phyloP scores from a whole-genome alignment of 352 stramenopile genomes.

The Pythium apleroticum region DNA sequence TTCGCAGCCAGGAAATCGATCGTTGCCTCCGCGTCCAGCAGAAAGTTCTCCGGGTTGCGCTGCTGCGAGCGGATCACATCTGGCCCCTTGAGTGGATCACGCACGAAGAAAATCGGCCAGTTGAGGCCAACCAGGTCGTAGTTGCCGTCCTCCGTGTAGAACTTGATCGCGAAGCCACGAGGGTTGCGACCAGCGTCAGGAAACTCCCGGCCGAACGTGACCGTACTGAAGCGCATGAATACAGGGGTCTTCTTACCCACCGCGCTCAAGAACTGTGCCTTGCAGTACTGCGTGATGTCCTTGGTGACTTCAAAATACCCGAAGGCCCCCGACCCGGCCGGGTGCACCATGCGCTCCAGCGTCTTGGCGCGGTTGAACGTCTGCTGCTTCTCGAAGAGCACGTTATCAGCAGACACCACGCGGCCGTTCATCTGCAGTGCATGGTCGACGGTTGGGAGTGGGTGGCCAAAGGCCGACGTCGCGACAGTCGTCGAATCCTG shows the following conservation, averaged over 20 bases:
- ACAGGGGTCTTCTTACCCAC: constrained; percentile 29
- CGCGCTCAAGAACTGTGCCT: constrained; percentile 22
- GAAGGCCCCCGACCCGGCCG: constrained; percentile 24
- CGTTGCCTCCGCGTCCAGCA: constrained; percentile 88
- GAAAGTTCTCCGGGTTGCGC: constrained; percentile 85
- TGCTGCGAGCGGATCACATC: constrained; percentile 95
- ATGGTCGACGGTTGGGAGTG: constrained; percentile 32
- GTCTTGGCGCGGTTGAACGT: constrained; percentile 42
- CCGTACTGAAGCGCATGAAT: constrained; percentile 28
- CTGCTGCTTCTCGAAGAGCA: constrained; percentile 37
- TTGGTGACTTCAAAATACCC: constrained; percentile 32
- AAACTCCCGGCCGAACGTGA: constrained; percentile 29
- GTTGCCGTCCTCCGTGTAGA: constrained; percentile 94
- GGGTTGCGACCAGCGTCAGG: constrained; percentile 61
- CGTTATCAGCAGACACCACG: constrained; percentile 30
- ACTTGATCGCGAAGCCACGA: constrained; percentile 92
- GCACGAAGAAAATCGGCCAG: constrained; percentile 94
- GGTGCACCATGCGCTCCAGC: constrained; percentile 32
- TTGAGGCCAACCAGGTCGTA: constrained; percentile 95
- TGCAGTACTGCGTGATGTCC: constrained; percentile 27
- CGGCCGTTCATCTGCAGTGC: constrained; percentile 34
- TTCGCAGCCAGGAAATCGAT: constrained; percentile 94
- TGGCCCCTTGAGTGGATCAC: constrained; percentile 91
- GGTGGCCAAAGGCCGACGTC: constrained; percentile 36
- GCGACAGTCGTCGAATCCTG: constrained; percentile 31